Evolutionary conservation across 371 early-diverging fungal species (phyloP).

Genomic region (Mortierella sp.): DNA sequence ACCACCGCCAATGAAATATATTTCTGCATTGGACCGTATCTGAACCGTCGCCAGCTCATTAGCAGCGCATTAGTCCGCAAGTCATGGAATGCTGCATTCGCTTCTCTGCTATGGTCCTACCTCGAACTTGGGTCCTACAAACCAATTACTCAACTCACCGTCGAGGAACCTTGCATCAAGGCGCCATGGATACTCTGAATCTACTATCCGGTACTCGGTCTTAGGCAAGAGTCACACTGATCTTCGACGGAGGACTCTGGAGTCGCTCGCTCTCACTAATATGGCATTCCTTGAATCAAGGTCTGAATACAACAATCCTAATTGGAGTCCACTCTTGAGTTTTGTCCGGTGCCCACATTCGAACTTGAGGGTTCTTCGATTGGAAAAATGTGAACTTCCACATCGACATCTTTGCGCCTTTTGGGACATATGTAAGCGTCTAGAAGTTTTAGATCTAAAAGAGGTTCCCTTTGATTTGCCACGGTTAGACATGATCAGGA

Average conservation of each 20-base stretch:
- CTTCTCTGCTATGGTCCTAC: neutral
- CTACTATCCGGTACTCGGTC: neutral
- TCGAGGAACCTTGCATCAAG: neutral
- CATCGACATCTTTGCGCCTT: constrained; percentile 2
- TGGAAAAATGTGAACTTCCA: neutral
- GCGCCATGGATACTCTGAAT: neutral
- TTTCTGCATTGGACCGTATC: neutral
- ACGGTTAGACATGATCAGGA: neutral
- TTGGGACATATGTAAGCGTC: constrained; percentile 4
- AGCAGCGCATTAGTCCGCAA: neutral
- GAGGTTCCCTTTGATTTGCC: constrained; percentile 4
- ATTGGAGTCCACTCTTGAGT: constrained; percentile 4
- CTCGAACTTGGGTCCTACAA: neutral
- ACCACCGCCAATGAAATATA: neutral
- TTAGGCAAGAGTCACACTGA: neutral
- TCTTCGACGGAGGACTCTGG: neutral
- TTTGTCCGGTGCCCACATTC: neutral
- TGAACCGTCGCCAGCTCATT: neutral
- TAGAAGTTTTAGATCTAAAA: neutral
- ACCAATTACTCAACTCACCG: neutral
- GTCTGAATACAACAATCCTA: neutral
- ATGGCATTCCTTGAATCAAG: neutral
- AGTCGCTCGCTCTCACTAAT: neutral
- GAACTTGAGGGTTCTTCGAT: neutral
- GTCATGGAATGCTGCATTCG: constrained; percentile 11